Evolutionary conservation across 2,329 filamentous ascomycete genomes (phyloP).

Genomic region (Arthrinium puccinioides): DNA sequence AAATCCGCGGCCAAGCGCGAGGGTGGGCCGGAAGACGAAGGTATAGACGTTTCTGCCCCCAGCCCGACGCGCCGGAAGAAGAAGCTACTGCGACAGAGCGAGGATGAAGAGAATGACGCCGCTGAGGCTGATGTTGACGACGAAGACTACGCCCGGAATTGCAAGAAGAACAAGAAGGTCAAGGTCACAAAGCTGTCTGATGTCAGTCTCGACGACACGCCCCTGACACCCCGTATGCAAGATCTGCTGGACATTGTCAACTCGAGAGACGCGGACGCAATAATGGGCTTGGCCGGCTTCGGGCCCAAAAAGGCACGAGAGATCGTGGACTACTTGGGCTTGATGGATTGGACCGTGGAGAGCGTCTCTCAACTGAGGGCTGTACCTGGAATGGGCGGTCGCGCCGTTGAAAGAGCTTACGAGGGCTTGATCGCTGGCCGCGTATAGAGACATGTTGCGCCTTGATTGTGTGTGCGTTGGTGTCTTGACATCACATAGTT

Average conservation of each 20-base stretch:
- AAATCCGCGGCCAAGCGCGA: slow-evolving; percentile 37
- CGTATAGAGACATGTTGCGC: slow-evolving; percentile 3
- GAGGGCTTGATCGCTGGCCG: slow-evolving; percentile 32
- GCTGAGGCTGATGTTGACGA: slow-evolving; percentile 27
- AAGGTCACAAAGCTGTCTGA: slow-evolving; percentile 7
- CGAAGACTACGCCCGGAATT: slow-evolving; percentile 20
- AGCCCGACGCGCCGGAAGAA: slow-evolving; percentile 6
- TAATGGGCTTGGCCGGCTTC: slow-evolving; percentile 61
- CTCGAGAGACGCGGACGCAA: slow-evolving; percentile 58
- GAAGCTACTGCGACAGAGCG: slow-evolving; percentile 8
- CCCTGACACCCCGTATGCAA: slow-evolving; percentile 49
- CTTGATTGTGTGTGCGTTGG: neutral
- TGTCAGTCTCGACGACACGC: slow-evolving; percentile 16
- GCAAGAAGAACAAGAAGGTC: slow-evolving; percentile 15
- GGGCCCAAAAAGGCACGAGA: slow-evolving; percentile 64
- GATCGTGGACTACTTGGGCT: slow-evolving; percentile 47
- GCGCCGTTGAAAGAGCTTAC: slow-evolving; percentile 49
- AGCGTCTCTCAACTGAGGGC: slow-evolving; percentile 40
- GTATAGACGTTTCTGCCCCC: slow-evolving; percentile 5
- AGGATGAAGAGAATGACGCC: slow-evolving; percentile 8
- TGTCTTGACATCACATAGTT: neutral
- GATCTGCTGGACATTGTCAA: slow-evolving; percentile 66
- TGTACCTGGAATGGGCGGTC: slow-evolving; percentile 50
- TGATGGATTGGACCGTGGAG: slow-evolving; percentile 30
- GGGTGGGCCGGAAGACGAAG: slow-evolving; percentile 1